phyloP scores from a whole-genome alignment of 495 filamentous ascomycete genomes.

The Aspergillus biplanus region DNA sequence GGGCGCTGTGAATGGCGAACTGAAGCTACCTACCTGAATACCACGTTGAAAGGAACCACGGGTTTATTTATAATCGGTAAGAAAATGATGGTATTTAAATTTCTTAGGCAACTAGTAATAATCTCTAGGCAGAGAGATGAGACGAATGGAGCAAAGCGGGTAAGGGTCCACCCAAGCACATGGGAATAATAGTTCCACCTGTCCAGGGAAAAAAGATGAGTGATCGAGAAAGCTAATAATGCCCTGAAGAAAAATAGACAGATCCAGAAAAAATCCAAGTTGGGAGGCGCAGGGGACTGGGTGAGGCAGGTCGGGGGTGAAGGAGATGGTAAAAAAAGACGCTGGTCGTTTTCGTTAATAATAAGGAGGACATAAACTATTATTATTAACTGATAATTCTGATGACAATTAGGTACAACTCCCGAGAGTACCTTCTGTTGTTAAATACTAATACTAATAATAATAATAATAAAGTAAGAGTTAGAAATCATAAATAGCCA shows the following conservation, averaged over 20 bases:
- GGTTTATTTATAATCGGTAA: conserved; percentile 14
- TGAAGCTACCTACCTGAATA: background rate
- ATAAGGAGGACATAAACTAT: background rate
- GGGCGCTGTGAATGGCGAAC: background rate
- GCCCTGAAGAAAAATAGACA: background rate
- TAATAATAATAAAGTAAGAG: background rate
- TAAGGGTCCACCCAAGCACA: conserved; percentile 15
- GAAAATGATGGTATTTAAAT: conserved; percentile 10
- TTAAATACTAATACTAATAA: background rate
- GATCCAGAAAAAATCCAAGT: conserved; percentile 4
- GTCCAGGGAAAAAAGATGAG: background rate
- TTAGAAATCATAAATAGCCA: too few species aligned
- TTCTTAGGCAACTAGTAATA: conserved; percentile 15
- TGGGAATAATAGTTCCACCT: conserved; percentile 9
- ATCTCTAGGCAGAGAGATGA: conserved; percentile 10
- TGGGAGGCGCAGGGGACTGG: background rate
- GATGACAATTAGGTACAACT: background rate
- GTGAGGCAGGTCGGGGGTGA: background rate
- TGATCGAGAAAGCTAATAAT: background rate
- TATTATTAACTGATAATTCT: background rate
- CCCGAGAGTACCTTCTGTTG: background rate
- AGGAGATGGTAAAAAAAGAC: background rate
- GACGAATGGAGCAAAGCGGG: conserved; percentile 4
- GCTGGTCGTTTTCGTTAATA: background rate
- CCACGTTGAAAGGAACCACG: conserved; percentile 6